Evolutionary conservation across 2,329 filamentous ascomycete genomes (phyloP), one percentile per base, ranked within the genome.

Genomic region (Hypoxylon sp.): DNA sequence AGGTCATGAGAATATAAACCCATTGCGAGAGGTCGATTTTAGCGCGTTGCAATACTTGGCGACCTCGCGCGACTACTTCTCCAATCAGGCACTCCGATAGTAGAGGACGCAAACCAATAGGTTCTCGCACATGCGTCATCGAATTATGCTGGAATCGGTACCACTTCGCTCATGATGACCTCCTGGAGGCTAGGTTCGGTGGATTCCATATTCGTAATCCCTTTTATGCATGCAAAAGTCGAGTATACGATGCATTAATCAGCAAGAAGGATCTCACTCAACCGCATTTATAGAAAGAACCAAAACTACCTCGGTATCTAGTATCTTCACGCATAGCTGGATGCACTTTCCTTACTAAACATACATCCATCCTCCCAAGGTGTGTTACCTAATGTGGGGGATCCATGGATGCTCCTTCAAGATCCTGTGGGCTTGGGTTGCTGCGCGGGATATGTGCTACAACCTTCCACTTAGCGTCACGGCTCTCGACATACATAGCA

Each of bases 391-490:
- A 62, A 48, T 39, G 53, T 27, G 53, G 58, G 29, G n/a, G n/a
- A n/a, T n/a, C n/a, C n/a, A n/a, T n/a, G 46, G 24, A 39, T 39
- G 42, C 21, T 39, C 37, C 27, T 64, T 37, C 27, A 47, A 54
- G 47, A 37, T 51, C 19, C 24, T 46, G 46, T 57, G 51, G 3
- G 17, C 24, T 53, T 57, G 54, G 62, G 58, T 58, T 67, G 58
- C 64, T 61, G 31, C 42, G 39, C 29, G 54, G n/a, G 21, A 57
- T 53, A 61, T 62, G 57, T 63, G 51, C 11, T 69, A 58, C 54
- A 10, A 63, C 67, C 55, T 29, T 63, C 48, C n/a, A 8, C 2
- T 27, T 27, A n/a, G 27, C 42, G 35, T 37, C 48, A 42, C 52
- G 29, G 10, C 42, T 32, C 17, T 62, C 29, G 39, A n/a, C 39